phyloP scores from a whole-genome alignment of 75 land plant genomes.

The Azolla pinnata region DNA sequence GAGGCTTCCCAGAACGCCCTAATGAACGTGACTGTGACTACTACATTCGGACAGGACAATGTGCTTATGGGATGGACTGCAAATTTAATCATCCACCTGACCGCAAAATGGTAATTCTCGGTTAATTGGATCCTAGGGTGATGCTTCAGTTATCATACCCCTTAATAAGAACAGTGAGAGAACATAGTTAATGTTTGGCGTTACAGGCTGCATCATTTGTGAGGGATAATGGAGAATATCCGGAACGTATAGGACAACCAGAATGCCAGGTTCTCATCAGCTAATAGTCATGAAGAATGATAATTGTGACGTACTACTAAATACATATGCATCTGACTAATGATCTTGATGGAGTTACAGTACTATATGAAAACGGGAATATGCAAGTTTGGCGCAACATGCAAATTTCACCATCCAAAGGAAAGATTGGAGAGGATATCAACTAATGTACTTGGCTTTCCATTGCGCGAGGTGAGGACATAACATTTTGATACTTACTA shows the following conservation, averaged over 20 bases:
- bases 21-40: conserved; percentile 62
- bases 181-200: background rate
- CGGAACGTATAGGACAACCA: conserved; percentile 54
- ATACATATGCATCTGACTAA: too few species aligned
- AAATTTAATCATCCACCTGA: conserved; percentile 60
- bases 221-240: conserved; percentile 40
- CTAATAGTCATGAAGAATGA: too few species aligned
- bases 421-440: conserved; percentile 50
- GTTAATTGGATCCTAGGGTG: too few species aligned
- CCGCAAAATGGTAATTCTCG: conserved; percentile 46
- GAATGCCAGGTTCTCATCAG: conserved; percentile 70
- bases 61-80: conserved; percentile 59
- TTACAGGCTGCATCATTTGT: conserved; percentile 31
- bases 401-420: conserved; percentile 81
- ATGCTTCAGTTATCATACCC: background rate
- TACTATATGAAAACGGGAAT: conserved; percentile 80
- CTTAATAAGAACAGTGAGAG: background rate
- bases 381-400: conserved; percentile 74
- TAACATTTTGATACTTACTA: background rate
- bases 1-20: conserved; percentile 48
- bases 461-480: conserved; percentile 62
- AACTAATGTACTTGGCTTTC: conserved; percentile 64
- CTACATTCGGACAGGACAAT: conserved; percentile 60
- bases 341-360: too few species aligned
- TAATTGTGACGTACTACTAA: too few species aligned